These are phyloP conservation scores for Lycium ferocissimum DNA, from an alignment of 257 asterid species.

Conservation along the genomic window DNA sequence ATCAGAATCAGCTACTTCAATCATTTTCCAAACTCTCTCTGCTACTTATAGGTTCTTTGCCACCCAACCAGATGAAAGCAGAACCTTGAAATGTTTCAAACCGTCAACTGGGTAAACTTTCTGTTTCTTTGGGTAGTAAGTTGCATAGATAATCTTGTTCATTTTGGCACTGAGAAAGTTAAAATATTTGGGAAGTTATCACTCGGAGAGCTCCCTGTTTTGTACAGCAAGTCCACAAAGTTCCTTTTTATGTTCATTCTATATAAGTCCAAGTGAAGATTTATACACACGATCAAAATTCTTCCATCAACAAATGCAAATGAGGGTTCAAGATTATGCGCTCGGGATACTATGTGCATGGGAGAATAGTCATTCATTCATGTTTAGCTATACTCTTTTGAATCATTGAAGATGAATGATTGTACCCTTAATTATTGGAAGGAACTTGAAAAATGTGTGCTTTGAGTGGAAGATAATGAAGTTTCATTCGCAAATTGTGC, in stretches of 20 bases:
- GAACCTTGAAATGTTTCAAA: neutral
- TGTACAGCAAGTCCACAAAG: constrained; percentile 17
- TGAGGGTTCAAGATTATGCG: neutral
- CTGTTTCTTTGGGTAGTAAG: neutral
- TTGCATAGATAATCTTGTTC: neutral
- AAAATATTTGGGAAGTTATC: neutral
- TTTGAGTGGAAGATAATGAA: neutral
- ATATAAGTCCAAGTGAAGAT: neutral
- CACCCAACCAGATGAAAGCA: constrained; percentile 7
- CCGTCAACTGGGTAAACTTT: neutral
- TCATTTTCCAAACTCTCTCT: neutral
- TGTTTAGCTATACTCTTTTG: neutral
- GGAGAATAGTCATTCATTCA: constrained; percentile 5
- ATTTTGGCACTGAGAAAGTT: neutral
- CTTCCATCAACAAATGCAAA: constrained; percentile 11
- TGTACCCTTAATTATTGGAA: neutral
- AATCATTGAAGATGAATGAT: neutral
- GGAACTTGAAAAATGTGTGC: neutral
- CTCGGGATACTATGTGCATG: neutral
- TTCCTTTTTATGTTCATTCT: neutral
- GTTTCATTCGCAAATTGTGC: neutral
- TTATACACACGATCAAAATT: neutral
- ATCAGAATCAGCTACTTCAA: neutral
- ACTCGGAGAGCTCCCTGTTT: neutral
- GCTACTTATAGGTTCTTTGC: constrained; percentile 3